Base-by-base conservation (phyloP, 2,329 filamentous ascomycete genomes). In the Xylariaceae sp. region DNA sequence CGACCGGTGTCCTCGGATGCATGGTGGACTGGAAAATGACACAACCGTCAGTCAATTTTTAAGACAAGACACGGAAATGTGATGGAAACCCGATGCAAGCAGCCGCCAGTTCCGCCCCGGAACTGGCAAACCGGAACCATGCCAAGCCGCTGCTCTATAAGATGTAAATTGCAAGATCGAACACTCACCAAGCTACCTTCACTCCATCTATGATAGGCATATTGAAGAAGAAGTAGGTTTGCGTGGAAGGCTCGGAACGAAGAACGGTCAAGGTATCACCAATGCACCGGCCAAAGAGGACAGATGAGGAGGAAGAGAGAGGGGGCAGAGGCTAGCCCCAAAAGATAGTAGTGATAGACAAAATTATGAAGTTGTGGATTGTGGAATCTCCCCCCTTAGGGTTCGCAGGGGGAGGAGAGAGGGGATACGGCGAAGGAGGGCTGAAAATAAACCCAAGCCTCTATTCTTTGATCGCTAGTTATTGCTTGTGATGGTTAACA, bases 1-100 rank as follows among this genome's bases (percentile, higher is more conserved):
- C 35, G 88, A 90, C 67, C 88, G 85, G 73, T 90, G 88, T 58
- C 88, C 88, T 68, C 87, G 85, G 66, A 90, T 90, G 72, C 88
- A 90, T 69, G 87, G 87, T 78, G 84, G 84, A 74, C 87, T 90
- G 66, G 41, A 65, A 51, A 13, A 53, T 39, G 37, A 17, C 58
- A 52, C 50, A 59, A 53, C 37, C 41, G 15, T 23, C 13, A 45
- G 61, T 56, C 58, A 67, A 58, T 68, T 56, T 47, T 9, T 53
- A 41, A 23, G n/a, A 44, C 53, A 18, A 45, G n/a, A 47, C 50
- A 39, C 6, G 17, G 47, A n/a, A 50, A 54, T 45, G 17, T 50
- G 39, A 34, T 7, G 44, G 30, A 58, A 35, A 9, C 34, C 51
- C 23, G 23, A 44, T n/a, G 51, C 30, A 50, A 48, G 35, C 18